These are phyloP conservation scores for Plasmodium chabaudi DNA, from an alignment of 169 alveolate species.

Conservation along the genomic window DNA sequence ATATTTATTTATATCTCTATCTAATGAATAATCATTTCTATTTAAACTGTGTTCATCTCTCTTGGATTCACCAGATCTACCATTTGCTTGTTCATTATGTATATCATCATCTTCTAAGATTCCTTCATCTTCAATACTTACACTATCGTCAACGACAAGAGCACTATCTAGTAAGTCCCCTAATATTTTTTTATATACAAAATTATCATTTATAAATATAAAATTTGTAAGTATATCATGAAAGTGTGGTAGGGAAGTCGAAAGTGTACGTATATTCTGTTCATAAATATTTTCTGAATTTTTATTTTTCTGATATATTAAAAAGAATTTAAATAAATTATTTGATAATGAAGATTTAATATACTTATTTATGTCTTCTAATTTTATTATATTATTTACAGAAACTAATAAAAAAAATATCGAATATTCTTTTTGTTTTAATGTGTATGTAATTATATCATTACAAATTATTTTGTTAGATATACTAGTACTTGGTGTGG, in stretches of 20 bases:
- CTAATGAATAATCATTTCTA: background rate
- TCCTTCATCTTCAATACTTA: background rate
- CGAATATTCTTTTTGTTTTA: conserved; percentile 57
- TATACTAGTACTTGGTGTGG: conserved; percentile 3
- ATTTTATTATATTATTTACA: conserved; percentile 7
- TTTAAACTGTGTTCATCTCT: no score
- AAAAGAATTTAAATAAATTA: conserved; percentile 42
- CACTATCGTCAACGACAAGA: conserved; percentile 1
- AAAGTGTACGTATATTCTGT: conserved; percentile 8
- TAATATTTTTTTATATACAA: conserved; percentile 29
- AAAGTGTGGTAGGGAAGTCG: conserved; percentile 1
- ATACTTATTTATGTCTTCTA: conserved; percentile 20
- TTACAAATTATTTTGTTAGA: background rate
- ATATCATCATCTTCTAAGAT: background rate
- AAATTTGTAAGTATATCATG: conserved; percentile 21
- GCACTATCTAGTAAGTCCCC: conserved; percentile 6
- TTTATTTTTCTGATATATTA: conserved; percentile 20
- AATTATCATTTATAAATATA: conserved; percentile 16
- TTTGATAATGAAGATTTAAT: conserved; percentile 13
- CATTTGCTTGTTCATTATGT: background rate
- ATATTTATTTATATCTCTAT: conserved; percentile 18
- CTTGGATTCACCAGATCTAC: background rate
- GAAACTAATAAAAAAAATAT: conserved; percentile 27
- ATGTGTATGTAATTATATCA: conserved; percentile 36
- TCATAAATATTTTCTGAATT: background rate